Percentiles rank a stretch among this genome's conserved stretches.
Evolutionary conservation across 495 filamentous ascomycete species (phyloP).

Genomic region (Xylaria sp.): DNA sequence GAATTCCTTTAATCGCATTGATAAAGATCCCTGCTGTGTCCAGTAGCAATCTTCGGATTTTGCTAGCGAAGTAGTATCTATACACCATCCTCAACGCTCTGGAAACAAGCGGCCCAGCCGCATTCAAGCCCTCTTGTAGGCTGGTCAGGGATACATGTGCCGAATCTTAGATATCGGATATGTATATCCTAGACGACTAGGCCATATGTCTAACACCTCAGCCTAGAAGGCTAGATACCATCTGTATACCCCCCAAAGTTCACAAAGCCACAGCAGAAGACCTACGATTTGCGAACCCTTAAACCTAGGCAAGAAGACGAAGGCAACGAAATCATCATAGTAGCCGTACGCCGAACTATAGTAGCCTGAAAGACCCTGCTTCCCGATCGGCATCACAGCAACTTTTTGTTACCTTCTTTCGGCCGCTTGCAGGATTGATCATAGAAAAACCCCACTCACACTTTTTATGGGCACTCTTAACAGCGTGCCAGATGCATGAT

Average conservation of each 20-base stretch:
- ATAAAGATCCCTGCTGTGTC: neutral
- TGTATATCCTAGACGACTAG: neutral
- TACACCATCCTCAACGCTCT: constrained; percentile 18
- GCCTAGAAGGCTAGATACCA: neutral
- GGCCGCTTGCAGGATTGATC: constrained; percentile 20
- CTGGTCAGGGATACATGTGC: neutral
- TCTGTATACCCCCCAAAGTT: neutral
- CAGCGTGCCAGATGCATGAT: constrained; percentile 15
- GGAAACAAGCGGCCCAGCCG: constrained; percentile 17
- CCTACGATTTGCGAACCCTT: neutral
- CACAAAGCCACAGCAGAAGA: constrained; percentile 5
- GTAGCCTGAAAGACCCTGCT: constrained; percentile 22
- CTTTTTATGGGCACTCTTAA: neutral
- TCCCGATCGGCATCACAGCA: constrained; percentile 22
- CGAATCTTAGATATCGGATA: neutral
- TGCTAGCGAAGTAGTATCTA: constrained; percentile 22
- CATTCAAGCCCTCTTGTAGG: neutral
- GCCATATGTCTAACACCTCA: constrained; percentile 12
- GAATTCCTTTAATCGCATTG: constrained; percentile 10
- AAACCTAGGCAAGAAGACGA: neutral
- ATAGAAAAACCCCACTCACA: constrained; percentile 25
- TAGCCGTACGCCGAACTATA: neutral
- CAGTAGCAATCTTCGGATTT: constrained; percentile 9
- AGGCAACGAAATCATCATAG: neutral
- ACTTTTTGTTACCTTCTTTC: constrained; percentile 21